Conservation (phyloP, 441 rosid species). For the Isatis lusitanica region DNA sequence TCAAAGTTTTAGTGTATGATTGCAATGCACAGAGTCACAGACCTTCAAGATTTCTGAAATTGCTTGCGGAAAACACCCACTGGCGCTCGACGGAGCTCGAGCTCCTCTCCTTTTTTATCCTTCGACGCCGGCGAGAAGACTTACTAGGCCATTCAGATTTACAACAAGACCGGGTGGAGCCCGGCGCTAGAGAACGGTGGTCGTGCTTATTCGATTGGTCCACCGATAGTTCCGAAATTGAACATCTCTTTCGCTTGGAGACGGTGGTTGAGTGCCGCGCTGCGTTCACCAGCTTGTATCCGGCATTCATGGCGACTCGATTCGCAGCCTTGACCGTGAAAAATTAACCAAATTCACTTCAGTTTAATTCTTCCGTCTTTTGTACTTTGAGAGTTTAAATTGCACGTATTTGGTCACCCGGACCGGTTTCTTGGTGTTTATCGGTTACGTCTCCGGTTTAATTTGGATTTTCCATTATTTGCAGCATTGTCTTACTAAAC, state of each 20-base stretch:
- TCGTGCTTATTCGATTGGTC: constrained; percentile 32
- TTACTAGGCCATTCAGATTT: constrained; percentile 8
- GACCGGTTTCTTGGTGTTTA: neutral
- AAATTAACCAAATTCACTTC: neutral
- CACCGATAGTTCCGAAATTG: constrained; percentile 14
- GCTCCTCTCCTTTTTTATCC: constrained; percentile 32
- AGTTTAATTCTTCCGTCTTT: neutral
- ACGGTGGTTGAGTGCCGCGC: constrained; percentile 25
- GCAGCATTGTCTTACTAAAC: too few relatives aligned
- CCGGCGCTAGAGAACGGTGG: constrained; percentile 22
- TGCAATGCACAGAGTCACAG: constrained; percentile 42
- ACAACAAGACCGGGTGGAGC: constrained; percentile 29
- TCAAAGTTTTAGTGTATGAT: neutral
- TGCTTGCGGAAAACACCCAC: constrained; percentile 62
- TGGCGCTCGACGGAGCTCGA: constrained; percentile 43
- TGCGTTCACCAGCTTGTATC: constrained; percentile 3
- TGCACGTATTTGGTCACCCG: neutral
- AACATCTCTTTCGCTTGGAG: constrained; percentile 37
- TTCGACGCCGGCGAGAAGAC: constrained; percentile 22
- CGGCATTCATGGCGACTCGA: constrained; percentile 37
- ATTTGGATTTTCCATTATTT: neutral
- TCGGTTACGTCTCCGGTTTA: neutral
- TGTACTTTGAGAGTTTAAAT: neutral
- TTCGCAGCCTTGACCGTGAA: neutral
- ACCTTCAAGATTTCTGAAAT: constrained; percentile 55